Conservation (phyloP, 192 early-diverging fungal genomes). For the Coemansia brasiliensis region DNA sequence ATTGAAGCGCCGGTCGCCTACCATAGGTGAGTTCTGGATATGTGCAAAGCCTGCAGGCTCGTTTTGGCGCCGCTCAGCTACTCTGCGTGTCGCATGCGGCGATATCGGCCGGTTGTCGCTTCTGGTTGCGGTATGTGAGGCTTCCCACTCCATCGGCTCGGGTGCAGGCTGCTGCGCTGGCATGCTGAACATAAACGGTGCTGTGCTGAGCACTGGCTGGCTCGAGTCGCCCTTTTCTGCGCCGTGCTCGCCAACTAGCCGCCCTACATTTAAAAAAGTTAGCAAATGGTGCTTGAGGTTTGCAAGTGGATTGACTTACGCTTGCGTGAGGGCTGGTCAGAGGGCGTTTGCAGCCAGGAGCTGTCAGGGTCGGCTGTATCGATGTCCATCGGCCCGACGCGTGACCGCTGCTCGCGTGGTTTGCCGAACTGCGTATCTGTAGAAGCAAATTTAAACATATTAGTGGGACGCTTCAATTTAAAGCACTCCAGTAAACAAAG, state of each 20-base stretch:
- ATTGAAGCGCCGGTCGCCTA: slow-evolving; percentile 16
- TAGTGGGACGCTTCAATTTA: too few species aligned
- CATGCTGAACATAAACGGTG: slow-evolving; percentile 48
- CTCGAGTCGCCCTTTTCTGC: background rate
- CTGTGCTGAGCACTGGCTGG: slow-evolving; percentile 15
- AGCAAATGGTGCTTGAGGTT: too few species aligned
- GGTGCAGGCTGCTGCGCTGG: slow-evolving; percentile 13
- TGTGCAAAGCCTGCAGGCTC: slow-evolving; percentile 1
- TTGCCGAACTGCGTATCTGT: slow-evolving; percentile 22
- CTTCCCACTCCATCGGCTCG: slow-evolving; percentile 22
- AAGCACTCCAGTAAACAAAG: slow-evolving; percentile 5
- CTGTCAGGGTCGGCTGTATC: slow-evolving; percentile 38
- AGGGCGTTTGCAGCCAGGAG: slow-evolving; percentile 35
- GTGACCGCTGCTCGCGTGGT: slow-evolving; percentile 11
- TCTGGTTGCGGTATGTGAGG: background rate
- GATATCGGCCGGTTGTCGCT: slow-evolving; percentile 30
- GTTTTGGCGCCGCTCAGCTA: slow-evolving; percentile 5
- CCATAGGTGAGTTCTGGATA: slow-evolving; percentile 15
- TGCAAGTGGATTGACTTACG: slow-evolving; percentile 12
- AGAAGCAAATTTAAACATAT: slow-evolving; percentile 33
- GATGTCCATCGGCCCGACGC: slow-evolving; percentile 48
- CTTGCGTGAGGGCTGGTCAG: slow-evolving; percentile 26
- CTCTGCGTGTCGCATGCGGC: slow-evolving; percentile 31
- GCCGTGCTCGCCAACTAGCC: slow-evolving; percentile 4
- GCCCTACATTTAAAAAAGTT: slow-evolving; percentile 11